Conservation (phyloP, 306 rosid species). For the Gynostemma pentaphyllum region DNA sequence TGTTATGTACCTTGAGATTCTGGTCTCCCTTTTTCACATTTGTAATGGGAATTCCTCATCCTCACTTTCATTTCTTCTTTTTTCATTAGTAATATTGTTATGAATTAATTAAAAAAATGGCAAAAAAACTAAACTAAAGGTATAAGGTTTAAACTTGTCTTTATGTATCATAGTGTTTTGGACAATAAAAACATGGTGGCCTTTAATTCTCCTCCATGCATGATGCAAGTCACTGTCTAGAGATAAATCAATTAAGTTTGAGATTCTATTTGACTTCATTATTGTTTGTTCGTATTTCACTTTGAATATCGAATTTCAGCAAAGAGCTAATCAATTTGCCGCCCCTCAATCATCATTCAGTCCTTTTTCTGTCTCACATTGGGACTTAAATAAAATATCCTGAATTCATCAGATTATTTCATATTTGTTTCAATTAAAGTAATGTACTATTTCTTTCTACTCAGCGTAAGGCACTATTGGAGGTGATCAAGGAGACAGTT, state of each 20-base stretch:
- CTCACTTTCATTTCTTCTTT: too few relatives aligned
- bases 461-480: constrained; percentile 81
- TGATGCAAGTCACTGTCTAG: neutral
- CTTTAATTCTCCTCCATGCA: neutral
- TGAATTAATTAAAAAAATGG: too few relatives aligned
- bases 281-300: neutral
- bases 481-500: constrained; percentile 91
- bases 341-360: neutral
- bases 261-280: neutral
- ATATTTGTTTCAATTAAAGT: neutral
- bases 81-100: too few relatives aligned
- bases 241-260: neutral
- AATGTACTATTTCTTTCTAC: constrained; percentile 1
- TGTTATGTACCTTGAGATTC: too few relatives aligned
- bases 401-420: neutral
- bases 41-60: too few relatives aligned
- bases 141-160: neutral
- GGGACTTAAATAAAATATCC: neutral
- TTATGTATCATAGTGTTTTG: neutral
- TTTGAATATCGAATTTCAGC: too few relatives aligned
- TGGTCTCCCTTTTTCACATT: too few relatives aligned
- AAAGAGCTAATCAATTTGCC: too few relatives aligned
- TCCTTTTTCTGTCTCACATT: neutral
- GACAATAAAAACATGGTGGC: neutral
- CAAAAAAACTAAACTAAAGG: neutral